Percentiles rank a stretch among this genome's conserved stretches.
These are phyloP conservation scores for Triticum urartu DNA, from an alignment of 176 grass and related monocot species.

Conservation along the genomic window DNA sequence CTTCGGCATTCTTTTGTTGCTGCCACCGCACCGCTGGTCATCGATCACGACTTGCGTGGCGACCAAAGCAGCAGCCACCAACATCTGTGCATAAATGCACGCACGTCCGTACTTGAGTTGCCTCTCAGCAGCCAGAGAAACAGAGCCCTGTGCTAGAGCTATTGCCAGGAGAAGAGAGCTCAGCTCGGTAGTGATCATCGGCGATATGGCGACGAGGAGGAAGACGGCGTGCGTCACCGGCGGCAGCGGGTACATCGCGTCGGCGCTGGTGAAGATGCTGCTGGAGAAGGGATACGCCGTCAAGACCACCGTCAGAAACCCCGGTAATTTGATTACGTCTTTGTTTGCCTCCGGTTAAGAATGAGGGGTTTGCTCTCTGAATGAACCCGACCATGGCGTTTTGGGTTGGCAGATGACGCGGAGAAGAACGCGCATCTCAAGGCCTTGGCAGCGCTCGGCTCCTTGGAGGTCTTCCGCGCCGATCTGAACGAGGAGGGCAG, in stretches of 20 bases:
- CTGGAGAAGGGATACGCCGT: constrained; percentile 15
- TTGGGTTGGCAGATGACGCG: constrained; percentile 3
- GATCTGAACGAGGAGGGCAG: constrained; percentile 59
- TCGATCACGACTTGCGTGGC: no score
- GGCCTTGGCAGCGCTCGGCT: constrained; percentile 44
- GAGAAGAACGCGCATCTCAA: constrained; percentile 40
- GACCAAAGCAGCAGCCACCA: no score
- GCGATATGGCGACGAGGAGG: not conserved
- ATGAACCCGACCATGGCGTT: no score
- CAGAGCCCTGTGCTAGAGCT: not conserved
- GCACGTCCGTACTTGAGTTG: not conserved
- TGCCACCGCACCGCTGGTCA: not conserved
- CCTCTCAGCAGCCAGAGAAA: not conserved
- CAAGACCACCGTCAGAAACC: constrained; percentile 20
- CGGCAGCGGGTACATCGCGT: constrained; percentile 22
- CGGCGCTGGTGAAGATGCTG: constrained; percentile 8
- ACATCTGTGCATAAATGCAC: not conserved
- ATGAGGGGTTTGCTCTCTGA: no score
- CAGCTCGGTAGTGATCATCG: not conserved
- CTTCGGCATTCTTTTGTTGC: not conserved
- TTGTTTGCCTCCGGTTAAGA: no score
- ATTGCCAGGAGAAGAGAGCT: not conserved
- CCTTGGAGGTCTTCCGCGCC: constrained; percentile 35
- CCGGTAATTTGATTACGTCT: not conserved
- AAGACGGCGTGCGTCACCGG: constrained; percentile 27